A percentile compares a stretch with the other conserved stretches of the same genome.
These are phyloP conservation scores for Puccinia hordei DNA, from an alignment of 1,284 basidiomycete genomes.

Conservation along the genomic window DNA sequence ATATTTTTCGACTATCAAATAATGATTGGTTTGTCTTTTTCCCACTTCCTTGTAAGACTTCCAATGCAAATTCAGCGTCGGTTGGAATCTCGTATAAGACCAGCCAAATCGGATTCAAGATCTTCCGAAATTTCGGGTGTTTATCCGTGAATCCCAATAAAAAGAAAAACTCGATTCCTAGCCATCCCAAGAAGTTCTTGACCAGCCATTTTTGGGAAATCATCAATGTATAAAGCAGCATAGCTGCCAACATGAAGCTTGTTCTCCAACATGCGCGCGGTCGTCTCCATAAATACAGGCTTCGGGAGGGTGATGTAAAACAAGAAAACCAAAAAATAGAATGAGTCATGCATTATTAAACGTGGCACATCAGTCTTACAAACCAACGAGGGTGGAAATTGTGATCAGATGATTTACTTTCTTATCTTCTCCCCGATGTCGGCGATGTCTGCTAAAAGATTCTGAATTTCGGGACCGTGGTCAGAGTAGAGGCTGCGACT, in stretches of 20 bases:
- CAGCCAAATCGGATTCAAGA: conserved; percentile 41
- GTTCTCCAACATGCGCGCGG: conserved; percentile 36
- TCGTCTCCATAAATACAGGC: conserved; percentile 48
- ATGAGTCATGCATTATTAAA: neutral
- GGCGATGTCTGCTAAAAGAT: conserved; percentile 33
- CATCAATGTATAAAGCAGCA: conserved; percentile 24
- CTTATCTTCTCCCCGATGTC: conserved; percentile 47
- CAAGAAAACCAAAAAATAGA: neutral
- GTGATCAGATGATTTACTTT: conserved; percentile 32
- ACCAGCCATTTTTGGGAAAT: conserved; percentile 49
- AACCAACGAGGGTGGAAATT: neutral
- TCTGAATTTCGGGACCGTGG: conserved; percentile 29
- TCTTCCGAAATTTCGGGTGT: conserved; percentile 38
- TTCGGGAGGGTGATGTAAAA: neutral
- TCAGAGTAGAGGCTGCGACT: conserved; percentile 31
- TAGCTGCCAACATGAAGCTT: conserved; percentile 6
- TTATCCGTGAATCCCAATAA: conserved; percentile 40
- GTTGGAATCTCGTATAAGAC: conserved; percentile 48
- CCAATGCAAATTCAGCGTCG: conserved; percentile 41
- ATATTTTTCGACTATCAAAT: neutral
- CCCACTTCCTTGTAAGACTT: conserved; percentile 34
- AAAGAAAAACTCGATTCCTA: conserved; percentile 49
- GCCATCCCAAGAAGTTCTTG: conserved; percentile 45
- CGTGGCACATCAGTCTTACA: neutral
- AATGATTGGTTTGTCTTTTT: neutral